phyloP scores from a whole-genome alignment of 78 protist genomes.

The Dictyostelium capitatum region DNA sequence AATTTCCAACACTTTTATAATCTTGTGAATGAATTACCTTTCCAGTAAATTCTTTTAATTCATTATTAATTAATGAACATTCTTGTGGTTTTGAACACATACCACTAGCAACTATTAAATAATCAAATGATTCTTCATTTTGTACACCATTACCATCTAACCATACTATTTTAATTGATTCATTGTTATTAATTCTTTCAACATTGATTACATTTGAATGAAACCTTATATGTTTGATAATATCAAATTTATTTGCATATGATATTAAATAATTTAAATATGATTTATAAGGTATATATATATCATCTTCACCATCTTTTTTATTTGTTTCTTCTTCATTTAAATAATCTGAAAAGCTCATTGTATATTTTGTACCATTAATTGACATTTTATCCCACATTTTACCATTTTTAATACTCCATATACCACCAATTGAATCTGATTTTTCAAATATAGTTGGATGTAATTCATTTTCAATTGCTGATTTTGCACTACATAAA shows the following conservation, averaged over 20 bases:
- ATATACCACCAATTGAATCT: neutral
- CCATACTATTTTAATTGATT: neutral
- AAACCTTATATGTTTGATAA: neutral
- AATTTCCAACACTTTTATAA: neutral
- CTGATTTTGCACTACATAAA: neutral
- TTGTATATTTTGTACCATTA: slow-evolving; percentile 16
- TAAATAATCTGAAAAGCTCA: slow-evolving; percentile 35
- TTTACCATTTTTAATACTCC: slow-evolving; percentile 5
- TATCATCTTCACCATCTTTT: neutral
- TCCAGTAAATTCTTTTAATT: neutral
- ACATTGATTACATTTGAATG: neutral
- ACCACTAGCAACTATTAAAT: slow-evolving; percentile 2
- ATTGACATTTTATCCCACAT: slow-evolving; percentile 20
- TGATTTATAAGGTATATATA: neutral
- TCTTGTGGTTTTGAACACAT: neutral
- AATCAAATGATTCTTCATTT: neutral
- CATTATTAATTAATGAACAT: neutral
- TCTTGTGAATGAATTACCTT: neutral
- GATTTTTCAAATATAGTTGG: slow-evolving; percentile 46
- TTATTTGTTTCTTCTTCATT: neutral
- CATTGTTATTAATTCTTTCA: neutral
- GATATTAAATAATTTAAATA: neutral
- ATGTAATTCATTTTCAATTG: neutral
- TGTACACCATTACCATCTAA: neutral
- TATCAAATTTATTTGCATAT: neutral